phyloP scores from a whole-genome alignment of 2,329 filamentous ascomycete genomes.

The Exophiala alcalophila region DNA sequence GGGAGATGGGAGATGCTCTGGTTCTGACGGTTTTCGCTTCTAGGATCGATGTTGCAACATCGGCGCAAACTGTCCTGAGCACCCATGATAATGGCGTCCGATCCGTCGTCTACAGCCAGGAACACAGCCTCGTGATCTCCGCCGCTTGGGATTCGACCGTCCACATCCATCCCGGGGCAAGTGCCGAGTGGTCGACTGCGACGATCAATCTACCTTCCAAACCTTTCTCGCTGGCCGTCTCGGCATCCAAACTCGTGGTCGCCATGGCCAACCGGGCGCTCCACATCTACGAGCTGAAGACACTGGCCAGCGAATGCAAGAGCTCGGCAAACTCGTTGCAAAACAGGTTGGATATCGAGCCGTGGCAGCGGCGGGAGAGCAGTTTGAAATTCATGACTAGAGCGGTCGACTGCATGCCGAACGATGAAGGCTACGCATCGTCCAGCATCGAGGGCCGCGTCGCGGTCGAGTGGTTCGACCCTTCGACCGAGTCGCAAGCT shows the following conservation, averaged over 20 bases:
- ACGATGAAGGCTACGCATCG: constrained; percentile 89
- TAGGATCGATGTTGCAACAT: constrained; percentile 69
- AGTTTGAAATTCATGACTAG: constrained; percentile 95
- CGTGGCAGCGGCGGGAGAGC: constrained; percentile 91
- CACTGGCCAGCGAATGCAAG: constrained; percentile 56
- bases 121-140: constrained; percentile 76
- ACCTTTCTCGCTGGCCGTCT: constrained; percentile 77
- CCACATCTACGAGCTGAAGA: constrained; percentile 84
- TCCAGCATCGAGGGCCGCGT: constrained; percentile 92
- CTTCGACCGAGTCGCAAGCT: constrained; percentile 78
- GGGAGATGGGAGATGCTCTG: neutral
- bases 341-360: constrained; percentile 58
- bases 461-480: constrained; percentile 97
- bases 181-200: constrained; percentile 50
- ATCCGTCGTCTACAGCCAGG: constrained; percentile 74
- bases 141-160: constrained; percentile 92
- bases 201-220: constrained; percentile 74
- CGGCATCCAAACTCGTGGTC: constrained; percentile 83
- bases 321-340: constrained; percentile 45
- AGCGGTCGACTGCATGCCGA: constrained; percentile 92
- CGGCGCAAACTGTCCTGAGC: constrained; percentile 70
- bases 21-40: too few species aligned
- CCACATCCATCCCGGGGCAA: constrained; percentile 70
- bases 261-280: constrained; percentile 94
- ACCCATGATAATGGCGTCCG: constrained; percentile 77